These are phyloP conservation scores for Elaeis oleifera DNA, from an alignment of 202 grass and related monocot species.

Conservation along the genomic window DNA sequence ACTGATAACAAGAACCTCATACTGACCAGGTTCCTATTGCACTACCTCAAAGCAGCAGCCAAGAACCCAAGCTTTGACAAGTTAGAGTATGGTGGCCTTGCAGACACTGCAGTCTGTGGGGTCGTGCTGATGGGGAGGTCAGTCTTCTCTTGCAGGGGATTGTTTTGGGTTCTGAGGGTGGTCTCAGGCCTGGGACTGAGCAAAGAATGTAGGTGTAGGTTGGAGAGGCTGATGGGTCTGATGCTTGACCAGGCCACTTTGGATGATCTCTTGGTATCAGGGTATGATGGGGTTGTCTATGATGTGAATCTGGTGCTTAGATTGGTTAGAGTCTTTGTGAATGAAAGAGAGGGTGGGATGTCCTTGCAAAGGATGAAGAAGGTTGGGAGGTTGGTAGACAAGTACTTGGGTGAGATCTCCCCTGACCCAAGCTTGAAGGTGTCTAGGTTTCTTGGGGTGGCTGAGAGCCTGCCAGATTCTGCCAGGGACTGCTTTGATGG, in stretches of 20 bases:
- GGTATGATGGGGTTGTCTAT: conserved; percentile 50
- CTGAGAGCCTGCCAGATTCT: conserved; percentile 72
- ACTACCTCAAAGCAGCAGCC: conserved; percentile 54
- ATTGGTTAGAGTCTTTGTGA: conserved; percentile 65
- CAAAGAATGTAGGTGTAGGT: conserved; percentile 51
- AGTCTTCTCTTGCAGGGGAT: conserved; percentile 72
- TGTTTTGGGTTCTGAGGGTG: conserved; percentile 66
- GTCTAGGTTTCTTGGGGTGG: conserved; percentile 64
- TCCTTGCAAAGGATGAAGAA: conserved; percentile 56
- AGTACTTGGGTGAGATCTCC: conserved; percentile 86
- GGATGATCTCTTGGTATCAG: conserved; percentile 71
- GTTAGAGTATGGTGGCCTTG: conserved; percentile 30
- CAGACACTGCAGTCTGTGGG: conserved; percentile 84
- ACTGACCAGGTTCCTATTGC: conserved; percentile 69
- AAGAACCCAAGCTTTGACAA: conserved; percentile 18
- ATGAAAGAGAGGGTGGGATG: conserved; percentile 35
- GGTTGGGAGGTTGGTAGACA: conserved; percentile 76
- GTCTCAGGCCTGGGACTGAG: conserved; percentile 47
- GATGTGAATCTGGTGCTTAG: conserved; percentile 81
- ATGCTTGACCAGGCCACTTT: conserved; percentile 80
- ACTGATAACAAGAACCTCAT: conserved; percentile 68
- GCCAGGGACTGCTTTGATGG: conserved; percentile 87
- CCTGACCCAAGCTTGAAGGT: conserved; percentile 70
- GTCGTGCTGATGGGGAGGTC: conserved; percentile 47
- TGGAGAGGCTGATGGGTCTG: conserved; percentile 65